phyloP scores from a whole-genome alignment of 306 rosid genomes.

The Medicago truncatula region MtrunA17r5.0-ANR NC_053044.1:28416501-28417000 shows the following conservation, averaged over 20 bases:
- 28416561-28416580: constrained; percentile 98
- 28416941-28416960: constrained; percentile 89
- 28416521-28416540: constrained; percentile 93
- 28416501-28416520: constrained; percentile 99
- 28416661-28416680: constrained; percentile 93
- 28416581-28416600: constrained; percentile 97
- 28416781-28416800: constrained; percentile 89
- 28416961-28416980: constrained; percentile 91
- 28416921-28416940: constrained; percentile 93
- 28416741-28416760: constrained; percentile 93
- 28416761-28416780: constrained; percentile 97
- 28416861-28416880: constrained; percentile 99
- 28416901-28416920: constrained; percentile 98
- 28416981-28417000: constrained; percentile 98
- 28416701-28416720: constrained; percentile 91
- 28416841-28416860: constrained; percentile 96
- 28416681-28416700: constrained; percentile 99
- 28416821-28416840: constrained; percentile 95
- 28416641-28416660: constrained; percentile 95
- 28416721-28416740: constrained; percentile 91
- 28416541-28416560: constrained; percentile 98
- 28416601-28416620: constrained; percentile 96
- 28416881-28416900: constrained; percentile 98
- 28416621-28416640: constrained; percentile 96
- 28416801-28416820: constrained; percentile 99